These are phyloP conservation scores for Magnolia kwangsiensis DNA, from an alignment of 164 flowering plant genomes.

Conservation along the genomic window DNA sequence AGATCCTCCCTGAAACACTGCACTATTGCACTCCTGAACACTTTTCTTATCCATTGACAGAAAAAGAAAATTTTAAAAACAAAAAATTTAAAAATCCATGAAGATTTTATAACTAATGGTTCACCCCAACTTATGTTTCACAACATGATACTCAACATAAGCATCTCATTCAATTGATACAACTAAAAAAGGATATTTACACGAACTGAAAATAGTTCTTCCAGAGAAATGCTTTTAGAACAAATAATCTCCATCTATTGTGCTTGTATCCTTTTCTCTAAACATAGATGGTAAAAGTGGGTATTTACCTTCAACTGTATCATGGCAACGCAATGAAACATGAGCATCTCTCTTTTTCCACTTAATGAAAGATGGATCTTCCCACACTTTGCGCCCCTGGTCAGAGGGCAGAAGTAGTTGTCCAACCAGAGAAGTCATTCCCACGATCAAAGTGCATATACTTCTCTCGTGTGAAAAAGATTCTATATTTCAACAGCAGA, in stretches of 20 bases:
- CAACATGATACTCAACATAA: neutral
- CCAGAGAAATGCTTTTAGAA: neutral
- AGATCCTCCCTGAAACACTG: neutral
- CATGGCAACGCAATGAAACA: constrained; percentile 79
- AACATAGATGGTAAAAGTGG: neutral
- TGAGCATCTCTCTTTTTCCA: constrained; percentile 93
- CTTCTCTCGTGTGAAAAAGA: neutral
- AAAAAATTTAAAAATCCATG: too few relatives aligned
- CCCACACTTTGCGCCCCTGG: constrained; percentile 53
- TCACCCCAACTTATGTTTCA: neutral
- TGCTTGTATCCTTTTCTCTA: neutral
- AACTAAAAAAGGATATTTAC: too few relatives aligned
- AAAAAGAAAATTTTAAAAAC: neutral
- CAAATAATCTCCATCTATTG: neutral
- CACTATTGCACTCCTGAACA: neutral
- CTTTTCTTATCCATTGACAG: neutral
- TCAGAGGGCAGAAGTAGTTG: constrained; percentile 32
- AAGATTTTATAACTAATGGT: neutral
- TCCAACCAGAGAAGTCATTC: constrained; percentile 38
- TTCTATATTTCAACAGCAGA: neutral
- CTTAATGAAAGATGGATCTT: constrained; percentile 80
- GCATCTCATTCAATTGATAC: neutral
- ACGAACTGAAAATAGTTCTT: neutral
- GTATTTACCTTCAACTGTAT: constrained; percentile 66
- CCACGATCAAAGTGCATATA: neutral